Conservation (phyloP, 345 rosid genomes). For the Citrus medica region DNA sequence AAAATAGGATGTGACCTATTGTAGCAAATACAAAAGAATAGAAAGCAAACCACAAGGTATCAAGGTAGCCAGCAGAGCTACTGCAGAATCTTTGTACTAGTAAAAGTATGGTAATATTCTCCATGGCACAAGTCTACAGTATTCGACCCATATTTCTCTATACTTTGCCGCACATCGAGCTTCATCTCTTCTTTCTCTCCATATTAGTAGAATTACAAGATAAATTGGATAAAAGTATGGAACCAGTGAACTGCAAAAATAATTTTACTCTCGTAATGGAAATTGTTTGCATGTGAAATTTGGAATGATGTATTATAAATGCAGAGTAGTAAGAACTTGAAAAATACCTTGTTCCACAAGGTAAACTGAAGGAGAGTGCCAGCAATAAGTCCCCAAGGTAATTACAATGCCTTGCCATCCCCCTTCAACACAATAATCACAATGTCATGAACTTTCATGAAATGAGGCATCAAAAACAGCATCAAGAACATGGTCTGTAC, state of each 20-base stretch:
- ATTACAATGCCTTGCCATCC: slow-evolving; percentile 93
- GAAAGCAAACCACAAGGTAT: not conserved
- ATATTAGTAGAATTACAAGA: slow-evolving; percentile 76
- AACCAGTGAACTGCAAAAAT: slow-evolving; percentile 57
- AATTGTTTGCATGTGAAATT: not conserved
- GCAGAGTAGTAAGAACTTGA: not conserved
- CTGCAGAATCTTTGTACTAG: slow-evolving; percentile 19
- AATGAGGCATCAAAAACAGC: slow-evolving; percentile 13
- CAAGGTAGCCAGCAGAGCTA: not conserved
- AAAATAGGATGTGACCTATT: not conserved
- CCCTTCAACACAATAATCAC: slow-evolving; percentile 44
- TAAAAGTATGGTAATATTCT: slow-evolving; percentile 88
- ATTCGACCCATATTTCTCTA: slow-evolving; percentile 79
- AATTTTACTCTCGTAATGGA: not conserved
- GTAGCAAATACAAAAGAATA: not conserved
- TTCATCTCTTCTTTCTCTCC: slow-evolving; percentile 93
- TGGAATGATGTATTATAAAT: not conserved
- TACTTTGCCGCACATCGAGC: slow-evolving; percentile 88
- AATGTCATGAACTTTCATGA: not conserved
- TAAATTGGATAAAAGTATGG: slow-evolving; percentile 88
- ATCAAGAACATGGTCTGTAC: slow-evolving; percentile 6
- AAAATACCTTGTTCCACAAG: slow-evolving; percentile 77
- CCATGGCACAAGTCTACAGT: slow-evolving; percentile 73
- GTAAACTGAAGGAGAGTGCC: slow-evolving; percentile 89
- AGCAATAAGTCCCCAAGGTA: slow-evolving; percentile 92